These are phyloP conservation scores for Clonostachys rhizophaga DNA, from an alignment of 2,329 filamentous ascomycete genomes.

Conservation along the genomic window DNA sequence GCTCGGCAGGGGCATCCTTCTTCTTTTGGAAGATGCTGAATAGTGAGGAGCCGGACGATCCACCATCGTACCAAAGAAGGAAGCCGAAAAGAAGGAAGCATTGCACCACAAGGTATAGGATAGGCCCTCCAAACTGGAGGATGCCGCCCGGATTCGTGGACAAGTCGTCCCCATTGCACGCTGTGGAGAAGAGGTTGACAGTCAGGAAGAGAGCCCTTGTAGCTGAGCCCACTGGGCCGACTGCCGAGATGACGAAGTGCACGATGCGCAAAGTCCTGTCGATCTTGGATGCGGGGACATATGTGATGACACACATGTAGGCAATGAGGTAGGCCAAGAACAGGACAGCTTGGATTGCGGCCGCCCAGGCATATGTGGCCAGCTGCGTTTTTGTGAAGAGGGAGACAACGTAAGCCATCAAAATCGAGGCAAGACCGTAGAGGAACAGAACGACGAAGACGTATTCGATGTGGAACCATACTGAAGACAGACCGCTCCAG, in stretches of 20 bases:
- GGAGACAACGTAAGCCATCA: slow-evolving; percentile 78
- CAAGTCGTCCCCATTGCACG: slow-evolving; percentile 63
- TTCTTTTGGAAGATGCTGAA: slow-evolving; percentile 31
- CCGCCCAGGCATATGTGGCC: slow-evolving; percentile 78
- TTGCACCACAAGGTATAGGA: slow-evolving; percentile 77
- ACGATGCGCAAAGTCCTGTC: slow-evolving; percentile 63
- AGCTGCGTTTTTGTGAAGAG: slow-evolving; percentile 76
- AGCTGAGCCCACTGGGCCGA: slow-evolving; percentile 75
- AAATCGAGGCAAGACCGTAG: slow-evolving; percentile 72
- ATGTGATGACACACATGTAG: slow-evolving; percentile 70
- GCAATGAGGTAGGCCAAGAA: slow-evolving; percentile 70
- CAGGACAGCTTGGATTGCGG: slow-evolving; percentile 68
- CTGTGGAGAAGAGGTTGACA: slow-evolving; percentile 78
- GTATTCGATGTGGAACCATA: slow-evolving; percentile 78
- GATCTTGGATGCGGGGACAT: slow-evolving; percentile 53
- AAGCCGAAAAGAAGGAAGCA: slow-evolving; percentile 64
- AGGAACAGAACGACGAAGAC: slow-evolving; percentile 77
- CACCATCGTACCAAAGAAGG: slow-evolving; percentile 77
- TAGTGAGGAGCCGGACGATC: slow-evolving; percentile 54
- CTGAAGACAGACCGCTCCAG: slow-evolving; percentile 57
- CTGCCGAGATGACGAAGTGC: slow-evolving; percentile 68
- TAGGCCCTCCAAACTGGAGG: slow-evolving; percentile 74
- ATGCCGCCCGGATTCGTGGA: slow-evolving; percentile 67
- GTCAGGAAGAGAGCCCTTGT: slow-evolving; percentile 70
- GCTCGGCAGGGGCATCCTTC: slow-evolving; percentile 10